Evolutionary conservation across 1,139 yeast genomes (phyloP).

Genomic region (Protomyces pachydermus): DNA sequence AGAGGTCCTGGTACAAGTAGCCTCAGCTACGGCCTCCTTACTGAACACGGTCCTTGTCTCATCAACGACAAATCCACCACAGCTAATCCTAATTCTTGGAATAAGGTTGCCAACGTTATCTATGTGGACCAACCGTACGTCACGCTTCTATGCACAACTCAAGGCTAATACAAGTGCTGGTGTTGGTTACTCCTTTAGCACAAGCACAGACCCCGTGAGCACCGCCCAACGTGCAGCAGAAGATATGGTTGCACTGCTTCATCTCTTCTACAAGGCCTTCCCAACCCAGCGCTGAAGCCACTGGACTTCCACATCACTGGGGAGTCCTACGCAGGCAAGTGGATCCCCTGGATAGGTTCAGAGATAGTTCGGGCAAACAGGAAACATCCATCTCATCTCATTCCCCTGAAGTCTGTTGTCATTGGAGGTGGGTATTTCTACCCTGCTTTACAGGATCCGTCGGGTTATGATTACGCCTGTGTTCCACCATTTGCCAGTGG

Average conservation of each 20-base stretch:
- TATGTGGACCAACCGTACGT: slow-evolving; percentile 71
- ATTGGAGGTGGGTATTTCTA: slow-evolving; percentile 97
- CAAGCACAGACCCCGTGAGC: slow-evolving; percentile 41
- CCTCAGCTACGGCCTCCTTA: slow-evolving; percentile 90
- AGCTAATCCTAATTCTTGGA: slow-evolving; percentile 48
- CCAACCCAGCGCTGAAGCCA: slow-evolving; percentile 57
- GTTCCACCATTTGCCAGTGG: slow-evolving; percentile 9
- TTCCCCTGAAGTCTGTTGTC: slow-evolving; percentile 78
- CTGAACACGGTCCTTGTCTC: slow-evolving; percentile 86
- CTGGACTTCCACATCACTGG: slow-evolving; percentile 64
- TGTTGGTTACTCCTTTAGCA: slow-evolving; percentile 68
- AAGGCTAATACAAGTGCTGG: slow-evolving; percentile 47
- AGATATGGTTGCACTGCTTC: slow-evolving; percentile 50
- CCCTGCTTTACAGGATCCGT: slow-evolving; percentile 77
- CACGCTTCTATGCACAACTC: too few relatives aligned
- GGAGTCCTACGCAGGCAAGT: slow-evolving; percentile 95
- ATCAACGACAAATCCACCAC: slow-evolving; percentile 52
- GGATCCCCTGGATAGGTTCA: slow-evolving; percentile 78
- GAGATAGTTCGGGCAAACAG: slow-evolving; percentile 58
- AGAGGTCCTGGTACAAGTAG: slow-evolving; percentile 76
- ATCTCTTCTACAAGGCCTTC: slow-evolving; percentile 61
- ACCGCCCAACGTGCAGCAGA: slow-evolving; percentile 46
- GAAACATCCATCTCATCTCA: slow-evolving; percentile 36
- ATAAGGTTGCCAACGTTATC: slow-evolving; percentile 5
- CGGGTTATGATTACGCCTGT: slow-evolving; percentile 96